Percentiles rank a stretch among this genome's conserved stretches.
These are phyloP conservation scores for Gossypium stocksii DNA, from an alignment of 345 rosid genomes.

Conservation along the genomic window DNA sequence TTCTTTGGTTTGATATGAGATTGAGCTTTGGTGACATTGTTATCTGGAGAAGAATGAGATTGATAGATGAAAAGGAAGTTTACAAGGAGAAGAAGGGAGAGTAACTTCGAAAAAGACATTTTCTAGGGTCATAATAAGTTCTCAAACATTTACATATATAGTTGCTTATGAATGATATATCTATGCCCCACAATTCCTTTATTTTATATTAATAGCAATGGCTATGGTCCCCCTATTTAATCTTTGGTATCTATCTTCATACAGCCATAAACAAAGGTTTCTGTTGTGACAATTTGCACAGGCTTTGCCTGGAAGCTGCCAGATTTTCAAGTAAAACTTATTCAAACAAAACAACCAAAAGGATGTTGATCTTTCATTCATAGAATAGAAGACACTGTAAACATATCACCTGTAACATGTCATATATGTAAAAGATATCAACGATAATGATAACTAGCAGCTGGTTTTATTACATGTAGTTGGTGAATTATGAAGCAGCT, in stretches of 20 bases:
- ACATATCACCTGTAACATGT: neutral
- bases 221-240: neutral
- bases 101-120: conserved; percentile 18
- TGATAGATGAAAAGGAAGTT: conserved; percentile 12
- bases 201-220: neutral
- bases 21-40: neutral
- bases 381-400: neutral
- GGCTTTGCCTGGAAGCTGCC: neutral
- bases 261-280: neutral
- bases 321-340: neutral
- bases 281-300: neutral
- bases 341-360: neutral
- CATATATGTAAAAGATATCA: neutral
- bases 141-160: neutral
- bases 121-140: neutral
- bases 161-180: neutral
- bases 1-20: conserved; percentile 10
- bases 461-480: neutral
- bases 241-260: neutral
- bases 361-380: conserved; percentile 2
- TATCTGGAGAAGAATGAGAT: conserved; percentile 10
- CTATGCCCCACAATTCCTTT: neutral
- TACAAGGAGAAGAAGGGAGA: conserved; percentile 16
- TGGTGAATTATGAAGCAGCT: neutral
- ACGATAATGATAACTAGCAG: neutral